Base-by-base conservation (phyloP, 352 stramenopile genomes). In the Thraustochytrium sp. region DNA sequence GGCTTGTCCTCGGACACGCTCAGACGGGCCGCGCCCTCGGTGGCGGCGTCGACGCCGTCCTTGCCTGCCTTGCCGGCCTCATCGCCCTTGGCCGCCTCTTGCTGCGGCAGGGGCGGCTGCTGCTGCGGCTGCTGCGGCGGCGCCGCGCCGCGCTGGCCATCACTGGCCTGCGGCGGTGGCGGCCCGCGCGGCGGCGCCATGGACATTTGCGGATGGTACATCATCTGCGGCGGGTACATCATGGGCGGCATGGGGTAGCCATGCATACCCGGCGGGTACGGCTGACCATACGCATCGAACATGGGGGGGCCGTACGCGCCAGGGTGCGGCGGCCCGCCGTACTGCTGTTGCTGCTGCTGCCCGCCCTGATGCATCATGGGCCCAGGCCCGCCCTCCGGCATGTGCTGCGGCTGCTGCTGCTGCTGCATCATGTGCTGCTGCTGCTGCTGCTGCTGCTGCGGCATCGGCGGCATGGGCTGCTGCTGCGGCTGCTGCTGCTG, bases 201-300 rank as follows among this genome's bases (percentile, higher is more conserved):
- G 62, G 37, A 13, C 29, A 75, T 53, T 38, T 29, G 29, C 34
- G 40, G 37, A 55, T 54, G 40, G 40, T 54, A 51, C 31, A 75
- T 53, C 62, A 75, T 75, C 37, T 51, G 62, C 62, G 36, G 62
- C 37, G 37, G 5, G 62, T 75, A 75, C 62, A 75, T 75, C 62
- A 75, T 75, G 31, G 62, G 37, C 13, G 62, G 62, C 62, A 75
- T 75, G 4, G 36, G 40, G 62, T 54, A 51, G 26, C 37, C 37
- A 37, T 54, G 37, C 37, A 51, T 54, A 37, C 44, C 44, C 9
- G 62, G 62, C 11, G 38, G 62, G 40, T 75, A 75, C 26, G 61
- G 26, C 37, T 54, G 36, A 21, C 62, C 62, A 37, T 75, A 75
- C 16, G 37, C n/a, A 36, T 75, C 62, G 34, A 36, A 75, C 62